Percentiles rank a stretch among this genome's conserved stretches.
These are phyloP conservation scores for Pseudonitzschia multistriata DNA, from an alignment of 108 stramenopile species.

Conservation along the genomic window DNA sequence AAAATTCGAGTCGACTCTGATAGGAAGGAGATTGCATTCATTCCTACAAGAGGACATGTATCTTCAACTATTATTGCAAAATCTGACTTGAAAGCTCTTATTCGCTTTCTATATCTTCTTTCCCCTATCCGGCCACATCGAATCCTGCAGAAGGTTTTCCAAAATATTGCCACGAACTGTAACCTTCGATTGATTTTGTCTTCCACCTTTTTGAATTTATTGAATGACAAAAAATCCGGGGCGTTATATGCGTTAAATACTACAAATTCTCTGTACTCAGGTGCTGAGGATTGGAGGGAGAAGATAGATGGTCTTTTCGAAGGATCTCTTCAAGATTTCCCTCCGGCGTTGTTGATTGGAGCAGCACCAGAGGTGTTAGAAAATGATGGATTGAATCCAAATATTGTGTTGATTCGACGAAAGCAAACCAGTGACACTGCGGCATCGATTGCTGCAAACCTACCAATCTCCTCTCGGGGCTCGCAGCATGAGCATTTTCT, in stretches of 20 bases:
- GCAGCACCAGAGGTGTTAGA: constrained; percentile 60
- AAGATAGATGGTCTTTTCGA: constrained; percentile 26
- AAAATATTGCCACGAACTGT: constrained; percentile 58
- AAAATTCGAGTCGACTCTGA: constrained; percentile 64
- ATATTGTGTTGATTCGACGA: constrained; percentile 34
- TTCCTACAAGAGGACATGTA: constrained; percentile 22
- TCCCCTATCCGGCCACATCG: constrained; percentile 75
- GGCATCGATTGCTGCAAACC: constrained; percentile 66
- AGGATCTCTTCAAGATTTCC: constrained; percentile 49
- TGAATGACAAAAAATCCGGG: constrained; percentile 52
- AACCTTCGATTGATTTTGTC: constrained; percentile 42
- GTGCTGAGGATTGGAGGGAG: constrained; percentile 28
- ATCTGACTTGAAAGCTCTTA: constrained; percentile 48
- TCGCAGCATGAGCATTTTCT: constrained; percentile 40
- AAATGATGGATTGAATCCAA: constrained; percentile 30
- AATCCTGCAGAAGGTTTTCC: constrained; percentile 74
- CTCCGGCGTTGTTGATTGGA: constrained; percentile 68
- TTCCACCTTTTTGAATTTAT: constrained; percentile 47
- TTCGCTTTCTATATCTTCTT: constrained; percentile 71
- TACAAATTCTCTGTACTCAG: constrained; percentile 20
- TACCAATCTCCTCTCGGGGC: constrained; percentile 65
- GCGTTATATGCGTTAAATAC: constrained; percentile 41
- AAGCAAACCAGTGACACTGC: constrained; percentile 52
- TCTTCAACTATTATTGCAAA: constrained; percentile 50
- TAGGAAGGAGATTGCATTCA: constrained; percentile 44